Evolutionary conservation across 2,329 filamentous ascomycete species (phyloP), one percentile per base, ranked within the genome.

Genomic region (Fusarium marasasianum): DNA sequence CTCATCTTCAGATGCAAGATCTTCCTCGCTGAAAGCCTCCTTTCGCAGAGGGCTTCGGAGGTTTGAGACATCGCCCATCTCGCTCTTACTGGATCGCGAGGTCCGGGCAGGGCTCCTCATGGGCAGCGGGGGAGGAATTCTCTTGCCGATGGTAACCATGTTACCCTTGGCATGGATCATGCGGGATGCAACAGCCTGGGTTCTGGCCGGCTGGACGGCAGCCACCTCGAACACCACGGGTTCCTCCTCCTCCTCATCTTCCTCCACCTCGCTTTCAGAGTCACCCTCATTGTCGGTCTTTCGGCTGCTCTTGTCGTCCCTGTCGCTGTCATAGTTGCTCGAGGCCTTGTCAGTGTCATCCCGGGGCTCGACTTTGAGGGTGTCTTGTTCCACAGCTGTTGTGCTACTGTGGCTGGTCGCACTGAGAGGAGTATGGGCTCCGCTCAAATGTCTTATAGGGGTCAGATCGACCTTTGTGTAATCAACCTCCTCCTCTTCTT

Each of bases 81-180:
- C 82, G 81, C 88, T 80, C 79, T 84, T 87, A 75, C 85, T 86
- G 7, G 83, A 84, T 47, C 86, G 83, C 8, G 88, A 90, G 29
- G 82, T 79, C 86, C 94, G 75, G 81, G 91, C 91, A 2, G 94
- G 92, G 79, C 93, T 97, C 54, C 95, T 88, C 7, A 90, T 87
- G 3, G 95, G 95, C 18, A 98, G 87, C 14, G 93, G 91, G 4
- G 95, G 95, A 2, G 94, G 90, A 3, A 91, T 83, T 41, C 94
- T 89, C 83, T 96, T 97, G 18, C 93, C 91, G 66, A 98, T 97
- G 51, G 91, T 95, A 35, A 98, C 94, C 57, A 98, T 86, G 57
- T 92, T 92, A 31, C 94, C 94, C 79, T 93, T 92, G 44, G 91
- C 92, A 37, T 89, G 87, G 64, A 95, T 90, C 63, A 91, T 88